phyloP scores from a whole-genome alignment of 177 flowering plant species.

The Tripterygium wilfordii region DNA sequence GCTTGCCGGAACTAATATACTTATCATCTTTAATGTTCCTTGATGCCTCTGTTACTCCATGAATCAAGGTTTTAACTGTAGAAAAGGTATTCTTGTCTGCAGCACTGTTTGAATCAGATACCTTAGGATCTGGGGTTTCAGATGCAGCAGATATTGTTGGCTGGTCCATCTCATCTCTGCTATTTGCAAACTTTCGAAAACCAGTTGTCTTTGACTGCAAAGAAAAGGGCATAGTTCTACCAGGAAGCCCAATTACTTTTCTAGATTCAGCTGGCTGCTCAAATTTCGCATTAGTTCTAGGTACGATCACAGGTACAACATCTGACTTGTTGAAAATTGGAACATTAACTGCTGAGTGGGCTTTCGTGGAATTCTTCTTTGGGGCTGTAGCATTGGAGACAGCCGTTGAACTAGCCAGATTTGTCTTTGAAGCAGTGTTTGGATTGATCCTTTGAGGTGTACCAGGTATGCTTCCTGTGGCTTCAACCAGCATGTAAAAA shows the following conservation, averaged over 20 bases:
- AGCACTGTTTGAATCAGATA: conserved; percentile 28
- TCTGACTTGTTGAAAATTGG: conserved; percentile 60
- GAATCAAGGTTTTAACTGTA: conserved; percentile 25
- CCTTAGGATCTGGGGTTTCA: conserved; percentile 30
- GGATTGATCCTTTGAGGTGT: conserved; percentile 73
- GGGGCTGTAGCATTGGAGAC: conserved; percentile 34
- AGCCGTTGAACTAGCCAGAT: conserved; percentile 26
- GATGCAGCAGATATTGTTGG: conserved; percentile 28
- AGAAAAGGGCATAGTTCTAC: conserved; percentile 48
- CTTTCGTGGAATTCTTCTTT: conserved; percentile 46
- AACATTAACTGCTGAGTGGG: conserved; percentile 39
- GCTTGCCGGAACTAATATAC: conserved; percentile 32
- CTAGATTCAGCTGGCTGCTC: conserved; percentile 66
- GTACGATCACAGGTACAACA: conserved; percentile 77
- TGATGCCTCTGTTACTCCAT: conserved; percentile 30
- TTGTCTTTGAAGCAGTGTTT: conserved; percentile 37
- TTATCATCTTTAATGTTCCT: conserved; percentile 42
- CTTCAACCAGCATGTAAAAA: conserved; percentile 34
- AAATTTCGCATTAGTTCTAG: conserved; percentile 52
- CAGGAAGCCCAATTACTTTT: conserved; percentile 46
- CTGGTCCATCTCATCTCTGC: conserved; percentile 53
- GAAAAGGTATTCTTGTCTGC: conserved; percentile 37
- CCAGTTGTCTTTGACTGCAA: conserved; percentile 54
- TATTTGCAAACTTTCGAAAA: conserved; percentile 38
- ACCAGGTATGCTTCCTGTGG: conserved; percentile 60